phyloP scores from a whole-genome alignment of 2,329 filamentous ascomycete species.

The Fusarium begoniae region DNA sequence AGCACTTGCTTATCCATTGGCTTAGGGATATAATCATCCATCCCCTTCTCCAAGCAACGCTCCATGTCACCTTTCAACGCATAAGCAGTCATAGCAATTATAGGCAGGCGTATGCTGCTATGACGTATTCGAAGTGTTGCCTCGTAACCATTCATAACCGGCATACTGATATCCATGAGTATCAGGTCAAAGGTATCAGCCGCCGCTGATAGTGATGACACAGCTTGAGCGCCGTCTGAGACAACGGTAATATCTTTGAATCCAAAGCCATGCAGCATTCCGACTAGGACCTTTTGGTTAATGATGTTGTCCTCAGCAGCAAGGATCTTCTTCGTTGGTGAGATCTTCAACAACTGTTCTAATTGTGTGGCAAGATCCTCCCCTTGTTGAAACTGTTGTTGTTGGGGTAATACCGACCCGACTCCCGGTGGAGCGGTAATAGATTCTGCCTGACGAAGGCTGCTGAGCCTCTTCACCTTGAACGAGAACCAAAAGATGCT shows the following conservation, averaged over 20 bases:
- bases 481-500: conserved; percentile 2
- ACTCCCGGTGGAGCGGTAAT: accelerated
- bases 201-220: background rate
- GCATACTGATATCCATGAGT: conserved; percentile 14
- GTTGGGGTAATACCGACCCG: background rate
- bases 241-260: background rate
- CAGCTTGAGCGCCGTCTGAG: background rate
- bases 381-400: background rate
- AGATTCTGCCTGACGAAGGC: background rate
- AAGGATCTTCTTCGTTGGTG: background rate
- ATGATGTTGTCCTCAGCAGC: background rate
- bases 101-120: background rate
- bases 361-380: background rate
- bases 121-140: background rate
- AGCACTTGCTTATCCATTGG: background rate
- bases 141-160: background rate
- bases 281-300: background rate
- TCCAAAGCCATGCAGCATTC: conserved; percentile 4
- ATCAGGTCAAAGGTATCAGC: background rate
- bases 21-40: conserved; percentile 5
- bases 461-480: background rate
- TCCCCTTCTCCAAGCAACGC: background rate
- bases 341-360: background rate
- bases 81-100: conserved; percentile 9
- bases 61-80: conserved; percentile 4